Conservation (phyloP, 2,329 filamentous ascomycete species). For the Cladosporium halotolerans region DNA sequence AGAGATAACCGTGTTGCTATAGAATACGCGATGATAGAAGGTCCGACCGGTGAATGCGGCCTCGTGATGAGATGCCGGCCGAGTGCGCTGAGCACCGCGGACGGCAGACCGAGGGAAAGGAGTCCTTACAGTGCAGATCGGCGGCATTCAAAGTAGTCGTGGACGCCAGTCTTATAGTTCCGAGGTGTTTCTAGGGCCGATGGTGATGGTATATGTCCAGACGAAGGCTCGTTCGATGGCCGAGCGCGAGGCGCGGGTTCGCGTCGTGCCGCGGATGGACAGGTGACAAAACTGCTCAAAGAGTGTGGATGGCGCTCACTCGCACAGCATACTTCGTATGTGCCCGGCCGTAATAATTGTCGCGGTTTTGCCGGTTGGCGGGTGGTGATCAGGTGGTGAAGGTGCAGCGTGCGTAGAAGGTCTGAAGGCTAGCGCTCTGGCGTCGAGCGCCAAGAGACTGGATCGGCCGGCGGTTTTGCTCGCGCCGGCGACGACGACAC, state of each 20-base stretch:
- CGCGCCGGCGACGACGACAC: neutral
- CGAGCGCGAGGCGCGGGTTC: conserved; percentile 16
- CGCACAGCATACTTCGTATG: conserved; percentile 52
- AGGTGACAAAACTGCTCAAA: conserved; percentile 18
- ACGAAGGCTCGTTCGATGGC: conserved; percentile 23
- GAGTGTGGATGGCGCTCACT: conserved; percentile 38
- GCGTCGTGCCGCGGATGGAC: conserved; percentile 12
- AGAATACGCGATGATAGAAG: conserved; percentile 27
- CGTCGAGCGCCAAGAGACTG: neutral
- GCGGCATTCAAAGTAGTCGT: conserved; percentile 10
- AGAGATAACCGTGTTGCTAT: conserved; percentile 25
- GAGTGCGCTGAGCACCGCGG: conserved; percentile 20
- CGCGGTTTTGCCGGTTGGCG: conserved; percentile 8
- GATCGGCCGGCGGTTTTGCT: neutral
- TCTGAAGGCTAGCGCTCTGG: neutral
- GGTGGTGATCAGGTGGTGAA: too few relatives aligned
- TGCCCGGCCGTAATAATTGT: conserved; percentile 18
- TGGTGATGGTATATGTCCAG: conserved; percentile 25
- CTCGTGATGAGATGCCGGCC: conserved; percentile 21
- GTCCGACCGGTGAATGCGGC: conserved; percentile 34
- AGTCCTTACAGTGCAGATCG: conserved; percentile 13
- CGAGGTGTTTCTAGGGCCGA: conserved; percentile 13
- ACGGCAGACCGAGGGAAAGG: conserved; percentile 15
- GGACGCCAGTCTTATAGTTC: conserved; percentile 16
- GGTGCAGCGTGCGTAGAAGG: neutral